Evolutionary conservation across 164 flowering plant genomes (phyloP).

Genomic region (Platanus orientalis): DNA sequence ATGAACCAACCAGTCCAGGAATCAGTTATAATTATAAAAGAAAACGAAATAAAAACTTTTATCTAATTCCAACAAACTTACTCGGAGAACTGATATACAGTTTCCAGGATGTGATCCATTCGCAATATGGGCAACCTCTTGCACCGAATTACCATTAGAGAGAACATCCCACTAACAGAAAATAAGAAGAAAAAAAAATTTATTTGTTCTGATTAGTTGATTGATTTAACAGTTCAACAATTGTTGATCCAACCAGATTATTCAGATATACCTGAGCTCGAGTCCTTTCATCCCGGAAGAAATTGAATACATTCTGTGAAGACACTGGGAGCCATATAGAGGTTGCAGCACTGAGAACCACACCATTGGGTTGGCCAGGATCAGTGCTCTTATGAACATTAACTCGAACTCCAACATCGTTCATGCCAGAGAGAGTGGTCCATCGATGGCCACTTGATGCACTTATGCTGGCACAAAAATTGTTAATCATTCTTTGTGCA

Average conservation of each 20-base stretch:
- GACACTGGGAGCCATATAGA: conserved; percentile 71
- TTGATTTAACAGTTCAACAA: too few species aligned
- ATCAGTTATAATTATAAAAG: neutral
- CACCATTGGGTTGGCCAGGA: conserved; percentile 71
- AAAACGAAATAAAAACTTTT: too few species aligned
- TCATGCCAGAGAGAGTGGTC: conserved; percentile 40
- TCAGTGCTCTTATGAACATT: conserved; percentile 45
- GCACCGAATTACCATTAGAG: conserved; percentile 54
- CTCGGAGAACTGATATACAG: conserved; percentile 36
- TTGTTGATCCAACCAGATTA: neutral
- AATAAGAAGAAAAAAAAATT: neutral
- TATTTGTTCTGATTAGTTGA: neutral
- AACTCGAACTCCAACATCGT: conserved; percentile 45
- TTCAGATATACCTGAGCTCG: conserved; percentile 22
- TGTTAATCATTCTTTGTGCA: conserved; percentile 60
- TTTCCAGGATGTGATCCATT: conserved; percentile 61
- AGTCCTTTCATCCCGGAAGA: conserved; percentile 40
- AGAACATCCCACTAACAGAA: conserved; percentile 74
- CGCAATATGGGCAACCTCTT: conserved; percentile 52
- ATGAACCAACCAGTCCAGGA: neutral
- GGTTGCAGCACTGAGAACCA: conserved; percentile 64
- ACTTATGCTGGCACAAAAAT: conserved; percentile 62
- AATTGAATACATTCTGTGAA: conserved; percentile 49
- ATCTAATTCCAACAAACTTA: conserved; percentile 13
- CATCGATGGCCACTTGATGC: conserved; percentile 50